These are phyloP conservation scores for Hortaea sp. DNA, from an alignment of 2,329 filamentous ascomycete genomes.

Conservation along the genomic window DNA sequence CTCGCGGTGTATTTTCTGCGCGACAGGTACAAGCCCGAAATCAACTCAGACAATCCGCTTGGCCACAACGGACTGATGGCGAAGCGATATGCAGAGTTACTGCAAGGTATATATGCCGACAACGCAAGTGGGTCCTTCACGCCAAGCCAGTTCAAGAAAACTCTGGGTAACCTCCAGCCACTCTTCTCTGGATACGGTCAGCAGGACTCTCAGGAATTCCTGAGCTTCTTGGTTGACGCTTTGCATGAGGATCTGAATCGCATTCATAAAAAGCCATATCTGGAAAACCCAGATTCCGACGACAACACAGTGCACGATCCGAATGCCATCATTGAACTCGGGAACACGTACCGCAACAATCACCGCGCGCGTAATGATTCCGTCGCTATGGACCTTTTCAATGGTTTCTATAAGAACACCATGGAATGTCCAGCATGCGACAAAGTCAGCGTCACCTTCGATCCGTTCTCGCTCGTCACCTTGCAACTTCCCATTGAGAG, in stretches of 20 bases:
- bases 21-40: slow-evolving; percentile 62
- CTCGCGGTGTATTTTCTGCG: slow-evolving; percentile 81
- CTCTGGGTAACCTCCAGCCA: slow-evolving; percentile 69
- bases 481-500: slow-evolving; percentile 81
- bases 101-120: slow-evolving; percentile 70
- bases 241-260: slow-evolving; percentile 92
- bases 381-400: slow-evolving; percentile 89
- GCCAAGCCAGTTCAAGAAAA: slow-evolving; percentile 72
- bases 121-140: slow-evolving; percentile 57
- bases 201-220: slow-evolving; percentile 94
- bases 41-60: slow-evolving; percentile 78
- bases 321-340: slow-evolving; percentile 71
- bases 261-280: slow-evolving; percentile 91
- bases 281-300: slow-evolving; percentile 93
- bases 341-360: slow-evolving; percentile 80
- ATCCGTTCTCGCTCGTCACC: slow-evolving; percentile 91
- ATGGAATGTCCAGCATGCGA: slow-evolving; percentile 81
- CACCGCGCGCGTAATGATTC: slow-evolving; percentile 90
- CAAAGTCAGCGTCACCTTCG: slow-evolving; percentile 97
- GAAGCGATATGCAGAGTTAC: slow-evolving; percentile 65
- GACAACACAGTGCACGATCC: slow-evolving; percentile 87
- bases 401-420: slow-evolving; percentile 96
- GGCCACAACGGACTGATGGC: slow-evolving; percentile 80
- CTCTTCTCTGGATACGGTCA: slow-evolving; percentile 91
- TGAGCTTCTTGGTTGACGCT: slow-evolving; percentile 88